A percentile compares a stretch with the other conserved stretches of the same genome.
phyloP scores from a whole-genome alignment of 2,329 filamentous ascomycete genomes.

The Cladorrhinum sp. region DNA sequence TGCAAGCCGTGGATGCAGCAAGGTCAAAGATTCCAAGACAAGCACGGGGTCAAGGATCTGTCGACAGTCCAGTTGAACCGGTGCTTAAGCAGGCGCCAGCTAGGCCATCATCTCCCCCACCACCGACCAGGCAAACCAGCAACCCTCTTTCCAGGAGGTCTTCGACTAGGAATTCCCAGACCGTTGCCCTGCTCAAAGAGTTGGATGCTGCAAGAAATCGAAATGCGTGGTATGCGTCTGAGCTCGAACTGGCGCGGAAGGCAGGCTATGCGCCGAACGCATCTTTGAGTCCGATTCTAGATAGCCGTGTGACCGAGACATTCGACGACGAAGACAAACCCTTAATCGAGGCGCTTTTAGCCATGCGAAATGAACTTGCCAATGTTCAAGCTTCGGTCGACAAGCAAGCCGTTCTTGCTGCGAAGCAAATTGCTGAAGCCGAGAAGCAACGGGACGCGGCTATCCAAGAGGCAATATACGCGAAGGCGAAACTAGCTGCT shows the following conservation, averaged over 20 bases:
- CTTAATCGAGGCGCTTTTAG: constrained; percentile 84
- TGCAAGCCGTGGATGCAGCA: constrained; percentile 31
- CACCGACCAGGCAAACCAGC: constrained; percentile 54
- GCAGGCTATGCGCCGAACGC: constrained; percentile 77
- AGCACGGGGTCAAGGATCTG: constrained; percentile 58
- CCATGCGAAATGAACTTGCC: constrained; percentile 84
- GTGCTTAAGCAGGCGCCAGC: constrained; percentile 40
- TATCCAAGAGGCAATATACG: constrained; percentile 92
- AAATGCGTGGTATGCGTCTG: constrained; percentile 96
- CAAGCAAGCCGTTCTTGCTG: constrained; percentile 78
- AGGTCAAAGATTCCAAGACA: constrained; percentile 48
- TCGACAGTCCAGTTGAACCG: constrained; percentile 66
- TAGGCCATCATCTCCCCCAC: constrained; percentile 57
- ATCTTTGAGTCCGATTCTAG: constrained; percentile 68
- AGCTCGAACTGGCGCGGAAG: constrained; percentile 87
- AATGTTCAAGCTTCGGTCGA: constrained; percentile 90
- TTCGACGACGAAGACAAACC: constrained; percentile 92
- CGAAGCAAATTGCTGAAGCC: constrained; percentile 86
- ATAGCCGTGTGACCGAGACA: constrained; percentile 71
- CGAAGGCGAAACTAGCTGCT: constrained; percentile 87
- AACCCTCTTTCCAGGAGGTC: constrained; percentile 59
- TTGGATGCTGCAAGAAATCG: constrained; percentile 79
- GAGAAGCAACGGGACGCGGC: constrained; percentile 93
- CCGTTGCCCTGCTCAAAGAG: constrained; percentile 78
- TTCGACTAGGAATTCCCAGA: constrained; percentile 61